These are phyloP conservation scores for Eucalyptus tenuipes DNA, from an alignment of 345 rosid species.

Conservation along the genomic window DNA sequence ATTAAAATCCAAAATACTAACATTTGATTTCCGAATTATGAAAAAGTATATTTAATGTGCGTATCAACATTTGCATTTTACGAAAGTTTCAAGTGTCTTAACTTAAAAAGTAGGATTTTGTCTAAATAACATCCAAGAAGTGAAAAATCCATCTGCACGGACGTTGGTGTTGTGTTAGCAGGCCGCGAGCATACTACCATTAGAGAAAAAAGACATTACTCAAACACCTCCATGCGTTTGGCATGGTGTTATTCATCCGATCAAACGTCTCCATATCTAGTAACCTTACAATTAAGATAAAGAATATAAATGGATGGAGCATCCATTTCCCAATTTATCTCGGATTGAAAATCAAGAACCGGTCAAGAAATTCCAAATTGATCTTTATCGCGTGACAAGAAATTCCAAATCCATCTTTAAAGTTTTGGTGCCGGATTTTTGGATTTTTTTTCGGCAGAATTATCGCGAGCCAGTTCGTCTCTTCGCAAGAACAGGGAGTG, in stretches of 20 bases:
- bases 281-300: not conserved
- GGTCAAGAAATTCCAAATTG: not conserved
- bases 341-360: not conserved
- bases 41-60: not conserved
- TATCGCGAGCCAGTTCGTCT: not conserved
- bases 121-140: not conserved
- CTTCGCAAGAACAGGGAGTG: not conserved
- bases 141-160: not conserved
- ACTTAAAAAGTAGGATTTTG: not conserved
- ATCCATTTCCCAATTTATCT: not conserved
- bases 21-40: not conserved
- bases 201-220: not conserved
- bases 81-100: not conserved
- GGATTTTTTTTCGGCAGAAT: too few relatives aligned
- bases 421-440: not conserved
- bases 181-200: not conserved
- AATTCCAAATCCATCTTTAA: not conserved
- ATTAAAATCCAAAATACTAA: not conserved
- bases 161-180: not conserved
- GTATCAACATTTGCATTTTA: not conserved
- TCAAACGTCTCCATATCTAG: not conserved
- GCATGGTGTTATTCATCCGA: not conserved
- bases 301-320: not conserved
- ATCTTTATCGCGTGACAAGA: not conserved
- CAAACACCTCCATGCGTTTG: not conserved